These are phyloP conservation scores for Epichloe bromicola DNA, from an alignment of 2,329 filamentous ascomycete genomes.

Conservation along the genomic window DNA sequence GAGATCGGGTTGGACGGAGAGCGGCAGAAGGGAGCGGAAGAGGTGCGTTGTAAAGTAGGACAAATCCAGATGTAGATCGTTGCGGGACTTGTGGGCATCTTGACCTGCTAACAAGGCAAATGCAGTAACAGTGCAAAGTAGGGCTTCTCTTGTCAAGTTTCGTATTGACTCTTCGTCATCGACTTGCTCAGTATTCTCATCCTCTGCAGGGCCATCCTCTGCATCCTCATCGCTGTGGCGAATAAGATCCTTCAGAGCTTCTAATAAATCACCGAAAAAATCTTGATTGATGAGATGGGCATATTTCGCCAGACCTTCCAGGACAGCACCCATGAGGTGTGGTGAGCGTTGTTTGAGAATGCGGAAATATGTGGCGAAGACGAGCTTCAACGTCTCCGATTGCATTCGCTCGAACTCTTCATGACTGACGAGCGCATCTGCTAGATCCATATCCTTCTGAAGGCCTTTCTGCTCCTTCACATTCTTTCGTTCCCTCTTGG, in stretches of 20 bases:
- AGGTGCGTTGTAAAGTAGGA: conserved; percentile 93
- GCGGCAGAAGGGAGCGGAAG: conserved; percentile 69
- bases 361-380: conserved; percentile 90
- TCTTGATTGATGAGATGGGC: conserved; percentile 97
- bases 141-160: conserved; percentile 71
- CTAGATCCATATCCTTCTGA: conserved; percentile 86
- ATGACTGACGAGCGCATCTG: conserved; percentile 80
- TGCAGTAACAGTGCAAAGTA: conserved; percentile 91
- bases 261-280: conserved; percentile 92
- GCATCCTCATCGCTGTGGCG: conserved; percentile 52
- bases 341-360: conserved; percentile 75
- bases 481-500: conserved; percentile 74
- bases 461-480: conserved; percentile 76
- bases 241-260: conserved; percentile 88
- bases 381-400: conserved; percentile 86
- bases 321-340: conserved; percentile 87
- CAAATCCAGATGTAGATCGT: conserved; percentile 74
- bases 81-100: conserved; percentile 74
- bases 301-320: conserved; percentile 89
- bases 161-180: conserved; percentile 40
- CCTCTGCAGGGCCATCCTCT: conserved; percentile 27
- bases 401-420: conserved; percentile 92
- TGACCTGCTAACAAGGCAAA: conserved; percentile 94
- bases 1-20: conserved; percentile 73
- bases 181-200: conserved; percentile 25